A percentile compares a stretch with the other conserved stretches of the same genome.
Evolutionary conservation across 768 basidiomycete species (phyloP).

Genomic region (Cystobasidium tubakii): DNA sequence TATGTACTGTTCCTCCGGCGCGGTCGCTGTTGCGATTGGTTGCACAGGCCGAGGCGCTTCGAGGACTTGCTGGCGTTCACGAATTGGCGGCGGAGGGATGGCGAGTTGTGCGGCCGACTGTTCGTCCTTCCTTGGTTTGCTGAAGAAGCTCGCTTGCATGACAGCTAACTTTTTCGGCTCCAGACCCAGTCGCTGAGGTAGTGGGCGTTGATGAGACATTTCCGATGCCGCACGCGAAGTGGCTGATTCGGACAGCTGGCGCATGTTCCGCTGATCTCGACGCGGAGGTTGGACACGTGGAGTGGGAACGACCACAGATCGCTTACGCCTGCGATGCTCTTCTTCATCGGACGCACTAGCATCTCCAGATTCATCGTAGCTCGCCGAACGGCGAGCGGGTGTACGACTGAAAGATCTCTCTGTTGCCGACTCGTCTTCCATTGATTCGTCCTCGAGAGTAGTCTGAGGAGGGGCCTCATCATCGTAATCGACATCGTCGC

Average conservation of each 20-base stretch:
- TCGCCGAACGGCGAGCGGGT: background rate
- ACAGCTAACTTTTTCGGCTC: conserved; percentile 84
- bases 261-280: background rate
- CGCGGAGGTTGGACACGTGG: background rate
- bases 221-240: conserved; percentile 13
- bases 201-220: background rate
- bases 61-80: conserved; percentile 53
- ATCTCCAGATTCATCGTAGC: background rate
- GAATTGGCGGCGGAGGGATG: conserved; percentile 53
- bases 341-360: background rate
- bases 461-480: conserved; percentile 28
- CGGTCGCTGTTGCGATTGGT: background rate
- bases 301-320: conserved; percentile 29
- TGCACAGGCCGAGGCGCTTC: background rate
- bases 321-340: conserved; percentile 13
- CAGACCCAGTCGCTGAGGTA: conserved; percentile 63
- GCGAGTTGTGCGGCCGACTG: background rate
- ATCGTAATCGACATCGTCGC: conserved; percentile 1
- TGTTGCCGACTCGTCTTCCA: conserved; percentile 25
- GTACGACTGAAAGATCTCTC: conserved; percentile 20
- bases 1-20: conserved; percentile 8
- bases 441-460: conserved; percentile 14
- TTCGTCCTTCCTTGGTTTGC: conserved; percentile 25
- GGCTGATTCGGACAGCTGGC: background rate
- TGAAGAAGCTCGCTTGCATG: conserved; percentile 82